Base-by-base conservation (phyloP, 2,329 filamentous ascomycete species). In the Epichloe aotearoae region DNA sequence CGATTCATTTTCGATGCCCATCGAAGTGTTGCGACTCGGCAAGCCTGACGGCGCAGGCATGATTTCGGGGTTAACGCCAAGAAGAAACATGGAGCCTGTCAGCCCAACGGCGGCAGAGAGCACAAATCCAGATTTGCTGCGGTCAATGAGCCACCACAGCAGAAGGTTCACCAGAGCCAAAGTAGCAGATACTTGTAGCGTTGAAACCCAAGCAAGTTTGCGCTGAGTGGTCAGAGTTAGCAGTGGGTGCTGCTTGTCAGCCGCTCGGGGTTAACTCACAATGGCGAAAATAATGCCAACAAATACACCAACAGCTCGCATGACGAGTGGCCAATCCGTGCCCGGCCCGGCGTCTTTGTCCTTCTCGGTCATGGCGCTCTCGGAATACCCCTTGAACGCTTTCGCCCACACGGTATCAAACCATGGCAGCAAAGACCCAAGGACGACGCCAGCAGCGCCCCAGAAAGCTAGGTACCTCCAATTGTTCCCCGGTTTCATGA, bases 131-230 rank as follows among this genome's bases (percentile, higher is more conserved):
- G 89, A 79, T 57, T 82, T 83, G 45, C 88, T 93, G 47, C 91
- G 86, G 68, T 98, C 93, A 62, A 98, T 86, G 23, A 97, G 75
- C 68, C 95, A 98, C 93, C 93, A 98, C 17, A 98, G 73, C 10
- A 93, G 85, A 1, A 93, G 91, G 64, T 97, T 97, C 19, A 86
- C 88, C 53, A 97, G 80, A 20, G 89, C 87, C 46, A 98, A 81
- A 1, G 90, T 93, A 26, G 94, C 68, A 1, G 90, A 94, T 19
- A 94, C 82, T 67, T 98, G 93, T n/a, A 95, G 80, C 1, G 89
- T 93, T 8, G 90, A 96, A 59, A 90, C 79, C 93, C 93, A 98
- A 1, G 88, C 86, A 10, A 96, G 79, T 66, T 86, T 88, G 56
- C 93, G 84, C 88, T 94, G 34, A 46, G 50, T 7, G 43, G 10